A percentile compares a stretch with the other conserved stretches of the same genome.
Evolutionary conservation across 148 eudicot genomes (phyloP).

Genomic region (Tetragonia tetragonoides): DNA sequence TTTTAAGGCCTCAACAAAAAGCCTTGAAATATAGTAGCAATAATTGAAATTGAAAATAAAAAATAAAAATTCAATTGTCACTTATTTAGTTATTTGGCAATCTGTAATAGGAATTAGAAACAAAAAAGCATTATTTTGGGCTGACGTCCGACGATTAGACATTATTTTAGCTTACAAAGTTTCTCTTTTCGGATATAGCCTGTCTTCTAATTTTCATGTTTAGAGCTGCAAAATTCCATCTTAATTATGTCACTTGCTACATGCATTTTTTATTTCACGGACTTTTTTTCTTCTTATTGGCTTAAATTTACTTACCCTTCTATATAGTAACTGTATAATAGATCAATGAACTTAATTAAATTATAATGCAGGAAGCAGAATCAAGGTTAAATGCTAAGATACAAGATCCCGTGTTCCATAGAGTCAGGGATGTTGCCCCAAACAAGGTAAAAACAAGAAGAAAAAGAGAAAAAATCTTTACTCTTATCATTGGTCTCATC

Average conservation of each 20-base stretch:
- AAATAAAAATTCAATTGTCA: too few species aligned
- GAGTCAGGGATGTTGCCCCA: conserved; percentile 98
- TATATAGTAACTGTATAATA: not conserved
- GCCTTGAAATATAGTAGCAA: not conserved
- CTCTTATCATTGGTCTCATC: too few species aligned
- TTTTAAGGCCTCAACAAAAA: not conserved
- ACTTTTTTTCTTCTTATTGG: not conserved
- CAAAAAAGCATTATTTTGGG: too few species aligned
- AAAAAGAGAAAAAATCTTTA: too few species aligned
- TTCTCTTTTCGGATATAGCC: too few species aligned
- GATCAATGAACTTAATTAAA: not conserved
- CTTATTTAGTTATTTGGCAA: too few species aligned
- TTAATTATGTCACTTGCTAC: not conserved
- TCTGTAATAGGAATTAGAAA: too few species aligned
- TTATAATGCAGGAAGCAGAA: conserved; percentile 67
- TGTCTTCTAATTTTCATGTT: too few species aligned
- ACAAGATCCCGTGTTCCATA: conserved; percentile 64
- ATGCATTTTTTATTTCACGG: not conserved
- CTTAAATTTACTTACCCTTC: not conserved
- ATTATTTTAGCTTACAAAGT: too few species aligned
- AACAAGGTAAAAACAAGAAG: conserved; percentile 57
- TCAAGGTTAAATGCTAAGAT: conserved; percentile 63
- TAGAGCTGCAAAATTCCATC: not conserved
- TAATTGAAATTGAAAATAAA: too few species aligned
- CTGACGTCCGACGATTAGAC: too few species aligned